Evolutionary conservation across 2,329 filamentous ascomycete species (phyloP).

Genomic region (Madurella mycetomatis): DNA sequence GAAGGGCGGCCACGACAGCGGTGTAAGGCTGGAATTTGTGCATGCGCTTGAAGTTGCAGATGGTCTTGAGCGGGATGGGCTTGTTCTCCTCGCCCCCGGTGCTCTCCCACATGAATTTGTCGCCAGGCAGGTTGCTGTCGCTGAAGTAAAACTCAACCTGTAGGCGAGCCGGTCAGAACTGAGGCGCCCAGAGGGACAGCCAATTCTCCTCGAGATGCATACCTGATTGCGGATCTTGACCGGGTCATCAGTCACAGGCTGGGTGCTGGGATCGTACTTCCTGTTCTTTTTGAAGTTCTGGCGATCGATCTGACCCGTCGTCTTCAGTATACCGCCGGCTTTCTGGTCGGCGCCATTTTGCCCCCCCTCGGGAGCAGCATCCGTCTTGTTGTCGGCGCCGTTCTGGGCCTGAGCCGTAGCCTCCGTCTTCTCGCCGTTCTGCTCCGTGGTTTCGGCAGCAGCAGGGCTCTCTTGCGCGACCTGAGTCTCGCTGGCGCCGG

Average conservation of each 20-base stretch:
- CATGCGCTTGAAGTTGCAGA: conserved; percentile 94
- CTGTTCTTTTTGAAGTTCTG: conserved; percentile 50
- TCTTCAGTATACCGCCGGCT: conserved; percentile 39
- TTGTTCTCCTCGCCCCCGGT: conserved; percentile 78
- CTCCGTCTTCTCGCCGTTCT: conserved; percentile 26
- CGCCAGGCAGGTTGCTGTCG: conserved; percentile 81
- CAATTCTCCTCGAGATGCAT: conserved; percentile 16
- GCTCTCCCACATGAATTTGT: conserved; percentile 79
- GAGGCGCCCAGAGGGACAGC: background rate
- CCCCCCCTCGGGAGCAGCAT: conserved; percentile 14
- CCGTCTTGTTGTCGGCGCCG: conserved; percentile 22
- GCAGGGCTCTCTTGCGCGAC: conserved; percentile 23
- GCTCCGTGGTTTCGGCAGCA: conserved; percentile 23
- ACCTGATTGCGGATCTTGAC: conserved; percentile 80
- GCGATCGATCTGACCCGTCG: conserved; percentile 37
- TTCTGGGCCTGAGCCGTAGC: conserved; percentile 25
- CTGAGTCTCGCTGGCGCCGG: conserved; percentile 30
- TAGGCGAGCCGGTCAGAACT: conserved; percentile 13
- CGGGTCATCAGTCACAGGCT: conserved; percentile 70
- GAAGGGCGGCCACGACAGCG: conserved; percentile 77
- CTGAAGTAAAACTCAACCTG: conserved; percentile 96
- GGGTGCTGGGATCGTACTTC: conserved; percentile 66
- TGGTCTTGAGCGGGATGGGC: conserved; percentile 69
- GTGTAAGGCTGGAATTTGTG: conserved; percentile 84
- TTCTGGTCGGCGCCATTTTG: conserved; percentile 14